Conservation (phyloP, 768 basidiomycete genomes). For the Xerocomellus chrysenteron region DNA sequence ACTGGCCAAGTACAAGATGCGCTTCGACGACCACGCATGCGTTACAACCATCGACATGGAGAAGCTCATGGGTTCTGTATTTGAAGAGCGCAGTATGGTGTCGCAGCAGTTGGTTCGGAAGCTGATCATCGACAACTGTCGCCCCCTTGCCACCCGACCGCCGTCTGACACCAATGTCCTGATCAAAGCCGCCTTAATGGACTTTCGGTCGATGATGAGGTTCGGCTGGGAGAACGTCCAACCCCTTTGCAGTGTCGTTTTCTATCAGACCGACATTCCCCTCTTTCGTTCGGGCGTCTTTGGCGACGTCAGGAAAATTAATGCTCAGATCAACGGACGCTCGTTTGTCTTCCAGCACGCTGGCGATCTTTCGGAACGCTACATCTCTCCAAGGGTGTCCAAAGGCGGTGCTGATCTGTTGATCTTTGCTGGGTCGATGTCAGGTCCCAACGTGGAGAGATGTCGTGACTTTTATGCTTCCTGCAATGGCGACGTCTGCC, state of each 20-base stretch:
- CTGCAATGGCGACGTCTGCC: conserved; percentile 26
- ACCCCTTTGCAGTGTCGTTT: conserved; percentile 16
- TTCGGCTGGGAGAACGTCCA: conserved; percentile 26
- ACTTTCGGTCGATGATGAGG: conserved; percentile 28
- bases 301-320: conserved; percentile 17
- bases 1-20: conserved; percentile 35
- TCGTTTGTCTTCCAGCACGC: conserved; percentile 24
- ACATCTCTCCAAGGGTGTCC: conserved; percentile 15
- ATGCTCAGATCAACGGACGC: conserved; percentile 23
- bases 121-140: conserved; percentile 24
- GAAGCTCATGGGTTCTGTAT: conserved; percentile 13
- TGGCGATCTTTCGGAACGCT: conserved; percentile 13
- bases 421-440: conserved; percentile 19
- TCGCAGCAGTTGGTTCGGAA: conserved; percentile 24
- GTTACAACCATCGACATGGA: conserved; percentile 36
- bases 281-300: conserved; percentile 15
- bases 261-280: conserved; percentile 15
- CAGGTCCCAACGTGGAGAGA: conserved; percentile 6
- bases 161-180: conserved; percentile 18
- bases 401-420: conserved; percentile 27
- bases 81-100: conserved; percentile 15
- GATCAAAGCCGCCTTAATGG: conserved; percentile 27
- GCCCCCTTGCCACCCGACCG: conserved; percentile 13
- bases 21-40: conserved; percentile 42
- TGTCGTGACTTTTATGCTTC: conserved; percentile 14